A percentile compares a stretch with the other conserved stretches of the same genome.
These are phyloP conservation scores for Boletus reticulatus DNA, from an alignment of 768 basidiomycete genomes.

Conservation along the genomic window DNA sequence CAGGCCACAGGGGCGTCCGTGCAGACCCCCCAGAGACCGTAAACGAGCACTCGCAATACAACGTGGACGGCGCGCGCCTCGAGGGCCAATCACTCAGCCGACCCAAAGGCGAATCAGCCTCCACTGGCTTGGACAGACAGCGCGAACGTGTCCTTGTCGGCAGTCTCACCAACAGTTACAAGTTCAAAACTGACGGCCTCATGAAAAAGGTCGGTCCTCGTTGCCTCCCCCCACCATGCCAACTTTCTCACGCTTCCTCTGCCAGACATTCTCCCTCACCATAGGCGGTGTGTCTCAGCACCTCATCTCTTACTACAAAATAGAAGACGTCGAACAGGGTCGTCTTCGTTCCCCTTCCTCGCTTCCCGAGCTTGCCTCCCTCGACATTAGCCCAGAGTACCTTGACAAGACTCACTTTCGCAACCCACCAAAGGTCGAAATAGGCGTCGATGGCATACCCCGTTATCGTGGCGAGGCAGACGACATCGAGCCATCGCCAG, in stretches of 20 bases:
- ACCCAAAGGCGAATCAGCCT: slow-evolving; percentile 52
- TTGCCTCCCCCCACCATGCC: neutral
- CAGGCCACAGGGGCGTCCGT: slow-evolving; percentile 56
- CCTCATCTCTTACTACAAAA: slow-evolving; percentile 91
- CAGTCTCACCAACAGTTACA: slow-evolving; percentile 88
- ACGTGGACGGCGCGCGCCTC: slow-evolving; percentile 29
- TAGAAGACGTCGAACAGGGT: slow-evolving; percentile 87
- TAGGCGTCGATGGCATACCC: slow-evolving; percentile 78
- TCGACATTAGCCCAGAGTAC: slow-evolving; percentile 86
- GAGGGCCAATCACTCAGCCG: slow-evolving; percentile 56
- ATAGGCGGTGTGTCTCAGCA: slow-evolving; percentile 87
- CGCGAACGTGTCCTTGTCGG: slow-evolving; percentile 84
- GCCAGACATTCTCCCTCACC: slow-evolving; percentile 86
- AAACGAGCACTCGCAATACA: slow-evolving; percentile 40
- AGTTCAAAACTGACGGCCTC: slow-evolving; percentile 89
- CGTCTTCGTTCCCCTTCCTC: slow-evolving; percentile 87
- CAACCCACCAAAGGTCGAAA: slow-evolving; percentile 84
- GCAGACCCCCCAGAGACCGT: slow-evolving; percentile 38
- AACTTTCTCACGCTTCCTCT: slow-evolving; percentile 29
- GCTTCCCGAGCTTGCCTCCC: slow-evolving; percentile 78
- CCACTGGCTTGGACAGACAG: slow-evolving; percentile 58
- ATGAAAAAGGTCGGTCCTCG: slow-evolving; percentile 86
- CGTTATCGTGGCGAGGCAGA: slow-evolving; percentile 85
- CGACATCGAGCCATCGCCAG: slow-evolving; percentile 52
- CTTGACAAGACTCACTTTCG: slow-evolving; percentile 91